Percentiles rank a stretch among this genome's conserved stretches.
phyloP scores from a whole-genome alignment of 768 basidiomycete species.

The Xerocomellus chrysenteron region DNA sequence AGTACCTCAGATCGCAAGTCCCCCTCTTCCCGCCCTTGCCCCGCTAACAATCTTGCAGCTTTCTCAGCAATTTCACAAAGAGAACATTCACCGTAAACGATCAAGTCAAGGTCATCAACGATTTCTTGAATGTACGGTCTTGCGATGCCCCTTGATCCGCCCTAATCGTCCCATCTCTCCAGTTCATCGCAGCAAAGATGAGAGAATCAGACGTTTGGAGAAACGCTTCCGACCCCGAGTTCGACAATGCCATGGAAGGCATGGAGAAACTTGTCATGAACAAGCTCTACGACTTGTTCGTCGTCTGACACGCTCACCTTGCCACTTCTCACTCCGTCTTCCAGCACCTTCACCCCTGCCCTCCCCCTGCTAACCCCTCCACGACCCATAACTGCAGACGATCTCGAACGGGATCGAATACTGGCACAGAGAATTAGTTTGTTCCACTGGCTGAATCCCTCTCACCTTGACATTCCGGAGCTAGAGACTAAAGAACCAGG shows the following conservation, averaged over 20 bases:
- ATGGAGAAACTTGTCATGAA: slow-evolving; percentile 99
- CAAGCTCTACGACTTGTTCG: slow-evolving; percentile 90
- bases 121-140: slow-evolving; percentile 72
- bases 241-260: slow-evolving; percentile 96
- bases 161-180: slow-evolving; percentile 20
- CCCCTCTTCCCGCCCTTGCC: not conserved
- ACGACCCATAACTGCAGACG: slow-evolving; percentile 85
- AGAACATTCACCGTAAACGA: slow-evolving; percentile 89
- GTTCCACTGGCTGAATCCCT: slow-evolving; percentile 87
- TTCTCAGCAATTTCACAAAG: slow-evolving; percentile 91
- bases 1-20: slow-evolving; percentile 91
- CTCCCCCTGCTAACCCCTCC: slow-evolving; percentile 63
- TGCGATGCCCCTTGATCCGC: not conserved
- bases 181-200: slow-evolving; percentile 95
- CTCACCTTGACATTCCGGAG: slow-evolving; percentile 87
- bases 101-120: slow-evolving; percentile 93
- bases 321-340: slow-evolving; percentile 5
- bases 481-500: slow-evolving; percentile 53
- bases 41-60: slow-evolving; percentile 47
- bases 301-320: slow-evolving; percentile 18
- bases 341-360: slow-evolving; percentile 90
- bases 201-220: slow-evolving; percentile 80
- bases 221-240: slow-evolving; percentile 73
- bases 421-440: slow-evolving; percentile 86
- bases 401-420: slow-evolving; percentile 93